Base-by-base conservation (phyloP, 164 flowering plant genomes). In the Aristolochia contorta region DNA sequence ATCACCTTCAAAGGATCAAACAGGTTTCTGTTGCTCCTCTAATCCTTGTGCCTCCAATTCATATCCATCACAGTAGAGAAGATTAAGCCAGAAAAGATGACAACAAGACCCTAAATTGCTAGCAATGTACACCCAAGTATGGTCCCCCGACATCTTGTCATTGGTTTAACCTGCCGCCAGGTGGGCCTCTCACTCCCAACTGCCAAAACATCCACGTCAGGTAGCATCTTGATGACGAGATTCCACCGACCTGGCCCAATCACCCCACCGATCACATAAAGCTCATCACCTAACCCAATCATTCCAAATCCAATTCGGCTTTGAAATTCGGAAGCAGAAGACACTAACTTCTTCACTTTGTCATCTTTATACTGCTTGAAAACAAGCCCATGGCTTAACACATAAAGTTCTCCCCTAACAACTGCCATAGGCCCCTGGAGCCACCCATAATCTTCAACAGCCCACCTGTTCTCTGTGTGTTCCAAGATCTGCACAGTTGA, bases 341-440 rank as follows among this genome's bases (percentile, higher is more conserved):
- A 80, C 41, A 87, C 72, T 50, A 81, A 57, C 77, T 79, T 85
- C 64, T 62, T 76, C 18, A 13, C 55, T 59, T 55, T 69, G 51
- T 60, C 71, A 13, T 80, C 77, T 50, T 72, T 67, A 19, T 78
- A 80, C 71, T 76, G 95, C 76, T 80, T 84, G 61, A 65, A 68
- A n/a, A 92, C 79, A 0, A 81, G 45, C 15, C 87, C 91, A 69
- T 89, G 82, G 75, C 87, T 81, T 79, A 89, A 75, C 55, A 87
- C 85, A 60, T 87, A 93, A 3, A 86, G 70, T 45, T 74, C 76
- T 41, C 80, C 98, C 6, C 70, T 70, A 23, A 86, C 91, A 22
- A 89, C 81, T 33, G 97, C 87, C 87, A 83, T 80, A 15, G 96
- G 94, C 55, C 96, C 96, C 63, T 86, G 96, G n/a, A 76, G 84